phyloP scores from a whole-genome alignment of 2,329 filamentous ascomycete genomes.

The Hymenoscyphus fructigenus region DNA sequence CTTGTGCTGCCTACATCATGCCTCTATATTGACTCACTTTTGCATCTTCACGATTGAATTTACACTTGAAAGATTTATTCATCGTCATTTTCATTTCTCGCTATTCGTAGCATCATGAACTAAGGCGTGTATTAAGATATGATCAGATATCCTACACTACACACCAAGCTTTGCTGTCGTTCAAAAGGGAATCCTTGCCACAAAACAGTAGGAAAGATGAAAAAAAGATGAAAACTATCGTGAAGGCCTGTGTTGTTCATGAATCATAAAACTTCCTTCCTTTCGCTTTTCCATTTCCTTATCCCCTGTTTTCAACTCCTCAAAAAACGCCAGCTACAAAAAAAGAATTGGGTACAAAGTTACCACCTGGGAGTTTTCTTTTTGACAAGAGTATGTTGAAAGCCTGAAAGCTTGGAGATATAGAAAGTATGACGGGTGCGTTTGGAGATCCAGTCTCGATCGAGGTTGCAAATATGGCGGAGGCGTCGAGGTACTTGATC shows the following conservation, averaged over 20 bases:
- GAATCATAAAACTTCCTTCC: background rate
- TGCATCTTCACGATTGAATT: background rate
- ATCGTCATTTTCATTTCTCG: background rate
- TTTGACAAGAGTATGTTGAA: background rate
- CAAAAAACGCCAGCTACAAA: background rate
- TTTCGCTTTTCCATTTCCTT: background rate
- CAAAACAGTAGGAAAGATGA: background rate
- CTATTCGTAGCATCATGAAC: background rate
- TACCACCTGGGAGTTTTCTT: background rate
- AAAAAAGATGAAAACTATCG: background rate
- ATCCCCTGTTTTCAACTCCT: background rate
- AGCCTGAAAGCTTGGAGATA: background rate
- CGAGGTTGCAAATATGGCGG: background rate
- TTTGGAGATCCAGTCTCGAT: background rate
- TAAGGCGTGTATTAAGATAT: background rate
- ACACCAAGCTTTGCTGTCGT: background rate
- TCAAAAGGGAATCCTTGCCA: background rate
- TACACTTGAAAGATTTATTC: background rate
- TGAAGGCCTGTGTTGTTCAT: background rate
- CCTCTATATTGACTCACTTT: background rate
- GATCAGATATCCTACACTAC: background rate
- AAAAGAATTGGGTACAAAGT: background rate
- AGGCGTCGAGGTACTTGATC: background rate
- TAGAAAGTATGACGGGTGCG: background rate
- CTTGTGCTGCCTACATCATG: background rate